Base-by-base conservation (phyloP, 164 flowering plant species). In the Magnolia changhungtana region DNA sequence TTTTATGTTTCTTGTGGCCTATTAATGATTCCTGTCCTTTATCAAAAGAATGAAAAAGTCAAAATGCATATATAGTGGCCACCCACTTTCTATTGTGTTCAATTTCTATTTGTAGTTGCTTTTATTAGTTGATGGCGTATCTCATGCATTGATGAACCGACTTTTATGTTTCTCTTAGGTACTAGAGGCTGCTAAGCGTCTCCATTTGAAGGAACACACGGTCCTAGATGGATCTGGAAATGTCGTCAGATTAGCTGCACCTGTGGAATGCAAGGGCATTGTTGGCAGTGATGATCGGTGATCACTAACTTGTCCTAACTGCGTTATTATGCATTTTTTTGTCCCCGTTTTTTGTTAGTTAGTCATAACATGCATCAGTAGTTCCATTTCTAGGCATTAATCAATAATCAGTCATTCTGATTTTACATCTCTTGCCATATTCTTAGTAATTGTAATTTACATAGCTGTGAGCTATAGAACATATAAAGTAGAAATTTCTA, bases 191-290 rank as follows among this genome's bases (percentile, higher is more conserved):
- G 97, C 99, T 9, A 96, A 94, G 78, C 93, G 82, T 58, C 95
- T 96, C 77, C 99, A 94, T 83, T 63, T 94, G 81, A 96, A 96
- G 80, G 99, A 96, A 73, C 99, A 96, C 76, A 71, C 84, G 6
- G 97, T 96, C 20, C 67, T 84, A 71, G 99, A 96, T 86, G 98
- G 87, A 78, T 87, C 91, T 82, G 98, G 95, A 51, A 89, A 88
- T 84, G 86, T 74, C 55, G 85, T 90, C 78, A 92, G 86, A 78
- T 83, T 96, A 77, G 99, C 99, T 83, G 99, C 97, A 14, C 98
- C 98, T 50, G 99, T 96, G 67, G 99, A 96, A 84, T 94, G 98
- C 91, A 96, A 96, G 90, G 99, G 99, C 73, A 96, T 96, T 81
- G 93, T 96, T 76, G 99, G 99, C 18, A 91, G 97, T 86, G 99